phyloP scores from a whole-genome alignment of 2,329 filamentous ascomycete genomes.

The Didymella segeticola region DNA sequence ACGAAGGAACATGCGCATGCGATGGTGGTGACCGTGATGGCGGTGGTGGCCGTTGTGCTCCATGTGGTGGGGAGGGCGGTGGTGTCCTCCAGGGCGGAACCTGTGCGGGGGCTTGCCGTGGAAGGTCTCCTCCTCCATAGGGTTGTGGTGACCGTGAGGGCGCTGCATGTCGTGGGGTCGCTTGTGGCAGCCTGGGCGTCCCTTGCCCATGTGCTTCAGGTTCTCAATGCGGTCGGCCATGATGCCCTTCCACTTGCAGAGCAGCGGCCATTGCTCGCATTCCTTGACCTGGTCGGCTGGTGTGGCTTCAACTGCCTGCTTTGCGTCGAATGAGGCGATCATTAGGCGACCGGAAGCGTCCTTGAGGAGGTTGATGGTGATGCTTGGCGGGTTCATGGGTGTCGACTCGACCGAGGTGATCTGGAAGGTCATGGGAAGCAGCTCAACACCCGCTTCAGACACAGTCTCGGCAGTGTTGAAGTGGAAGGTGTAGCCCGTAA shows the following conservation, averaged over 20 bases:
- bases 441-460: conserved; percentile 45
- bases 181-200: conserved; percentile 40
- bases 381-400: conserved; percentile 38
- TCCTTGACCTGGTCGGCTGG: conserved; percentile 35
- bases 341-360: conserved; percentile 45
- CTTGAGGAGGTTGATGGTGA: conserved; percentile 49
- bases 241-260: conserved; percentile 53
- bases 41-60: conserved; percentile 24
- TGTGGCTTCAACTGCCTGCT: conserved; percentile 27
- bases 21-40: conserved; percentile 30
- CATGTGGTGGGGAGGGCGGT: conserved; percentile 33
- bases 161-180: conserved; percentile 35
- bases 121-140: conserved; percentile 38
- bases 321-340: conserved; percentile 46
- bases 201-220: conserved; percentile 45
- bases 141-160: conserved; percentile 32
- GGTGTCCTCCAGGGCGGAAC: conserved; percentile 37
- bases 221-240: conserved; percentile 45
- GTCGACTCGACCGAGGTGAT: conserved; percentile 45
- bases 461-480: conserved; percentile 45
- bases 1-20: conserved; percentile 44
- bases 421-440: conserved; percentile 48
- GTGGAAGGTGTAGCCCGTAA: conserved; percentile 47
- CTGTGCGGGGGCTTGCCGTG: conserved; percentile 45
- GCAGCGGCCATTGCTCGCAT: conserved; percentile 47